Evolutionary conservation across 345 rosid species (phyloP).

Genomic region (Syzygium oleosum): DNA sequence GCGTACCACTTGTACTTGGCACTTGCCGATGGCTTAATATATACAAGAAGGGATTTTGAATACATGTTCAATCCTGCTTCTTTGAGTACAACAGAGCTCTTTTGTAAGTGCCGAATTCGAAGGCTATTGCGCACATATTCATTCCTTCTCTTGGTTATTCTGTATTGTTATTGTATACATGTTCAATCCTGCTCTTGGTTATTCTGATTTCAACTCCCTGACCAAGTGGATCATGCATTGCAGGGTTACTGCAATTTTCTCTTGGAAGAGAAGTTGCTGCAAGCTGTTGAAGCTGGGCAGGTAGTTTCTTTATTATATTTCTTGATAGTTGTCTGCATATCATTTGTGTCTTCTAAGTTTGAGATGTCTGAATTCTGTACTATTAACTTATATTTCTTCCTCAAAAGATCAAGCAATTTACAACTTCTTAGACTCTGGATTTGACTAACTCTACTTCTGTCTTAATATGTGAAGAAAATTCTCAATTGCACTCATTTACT

Average conservation of each 20-base stretch:
- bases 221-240: neutral
- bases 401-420: neutral
- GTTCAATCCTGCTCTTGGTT: neutral
- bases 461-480: neutral
- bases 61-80: constrained; percentile 1
- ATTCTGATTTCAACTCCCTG: neutral
- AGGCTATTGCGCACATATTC: constrained; percentile 32
- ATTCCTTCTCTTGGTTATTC: neutral
- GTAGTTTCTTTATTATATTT: constrained; percentile 29
- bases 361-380: neutral
- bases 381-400: too few relatives aligned
- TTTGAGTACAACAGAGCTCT: constrained; percentile 64
- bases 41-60: neutral
- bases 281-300: constrained; percentile 95
- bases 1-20: neutral
- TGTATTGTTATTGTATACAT: too few relatives aligned
- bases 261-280: constrained; percentile 80
- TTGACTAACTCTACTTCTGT: neutral
- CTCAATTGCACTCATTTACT: neutral
- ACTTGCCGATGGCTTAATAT: neutral
- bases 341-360: neutral
- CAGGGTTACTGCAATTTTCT: constrained; percentile 97
- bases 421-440: neutral
- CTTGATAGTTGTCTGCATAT: constrained; percentile 3
- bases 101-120: constrained; percentile 85